Percentiles rank a stretch among this genome's conserved stretches.
Conservation (phyloP, 2,329 filamentous ascomycete species). For the Aspergillus bombycis region DNA sequence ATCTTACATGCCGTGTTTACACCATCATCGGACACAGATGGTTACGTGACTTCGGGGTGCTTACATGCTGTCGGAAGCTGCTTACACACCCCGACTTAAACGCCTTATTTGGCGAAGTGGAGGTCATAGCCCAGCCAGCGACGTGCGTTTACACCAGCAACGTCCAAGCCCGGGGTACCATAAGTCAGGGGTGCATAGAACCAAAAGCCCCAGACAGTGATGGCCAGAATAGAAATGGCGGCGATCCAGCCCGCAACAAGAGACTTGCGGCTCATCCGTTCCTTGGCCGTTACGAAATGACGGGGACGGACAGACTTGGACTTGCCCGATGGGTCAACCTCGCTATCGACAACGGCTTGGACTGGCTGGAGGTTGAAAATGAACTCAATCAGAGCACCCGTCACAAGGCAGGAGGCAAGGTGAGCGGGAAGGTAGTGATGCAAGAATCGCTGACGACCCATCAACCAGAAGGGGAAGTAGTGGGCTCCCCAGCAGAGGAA, state of each 20-base stretch:
- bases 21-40: not conserved
- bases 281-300: constrained; percentile 74
- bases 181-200: constrained; percentile 97
- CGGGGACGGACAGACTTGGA: constrained; percentile 45
- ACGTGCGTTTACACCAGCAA: constrained; percentile 75
- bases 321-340: constrained; percentile 42
- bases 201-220: constrained; percentile 77
- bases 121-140: constrained; percentile 98
- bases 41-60: not conserved
- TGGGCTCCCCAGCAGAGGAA: constrained; percentile 98
- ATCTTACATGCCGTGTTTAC: constrained; percentile 4
- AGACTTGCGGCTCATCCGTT: constrained; percentile 79
- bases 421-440: constrained; percentile 98
- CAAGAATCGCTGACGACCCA: constrained; percentile 96
- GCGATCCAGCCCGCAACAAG: constrained; percentile 80
- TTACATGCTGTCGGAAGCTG: not conserved
- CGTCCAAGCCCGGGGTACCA: constrained; percentile 82
- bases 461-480: constrained; percentile 96
- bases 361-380: constrained; percentile 87
- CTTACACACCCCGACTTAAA: not conserved
- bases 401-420: constrained; percentile 84
- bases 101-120: constrained; percentile 90
- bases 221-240: constrained; percentile 66
- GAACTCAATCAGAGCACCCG: constrained; percentile 90
- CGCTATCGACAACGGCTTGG: constrained; percentile 48